Conservation (phyloP, 768 basidiomycete species). For the Fomitopsis serialis region DNA sequence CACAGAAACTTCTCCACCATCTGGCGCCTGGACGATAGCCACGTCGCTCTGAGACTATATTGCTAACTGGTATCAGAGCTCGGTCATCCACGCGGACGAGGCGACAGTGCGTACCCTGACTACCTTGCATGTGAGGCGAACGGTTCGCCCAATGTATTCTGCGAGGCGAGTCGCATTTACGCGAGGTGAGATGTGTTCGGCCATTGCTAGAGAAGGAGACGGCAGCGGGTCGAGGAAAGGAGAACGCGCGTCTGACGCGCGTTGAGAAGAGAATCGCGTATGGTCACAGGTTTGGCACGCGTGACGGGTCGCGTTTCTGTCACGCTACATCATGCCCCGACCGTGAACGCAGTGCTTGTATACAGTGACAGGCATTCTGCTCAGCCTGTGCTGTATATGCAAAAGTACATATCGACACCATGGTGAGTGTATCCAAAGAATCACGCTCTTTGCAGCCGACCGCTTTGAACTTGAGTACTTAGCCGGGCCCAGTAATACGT, state of each 20-base stretch:
- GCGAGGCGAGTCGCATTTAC: constrained; percentile 14
- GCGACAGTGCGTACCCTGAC: constrained; percentile 5
- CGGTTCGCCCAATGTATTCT: constrained; percentile 11
- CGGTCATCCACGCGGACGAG: not conserved
- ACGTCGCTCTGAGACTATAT: constrained; percentile 30
- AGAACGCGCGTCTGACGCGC: not conserved
- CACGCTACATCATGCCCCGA: no score
- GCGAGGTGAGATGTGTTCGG: constrained; percentile 13
- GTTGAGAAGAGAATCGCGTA: constrained; percentile 15
- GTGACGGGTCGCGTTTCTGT: not conserved
- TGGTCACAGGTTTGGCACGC: not conserved
- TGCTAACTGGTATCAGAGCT: not conserved
- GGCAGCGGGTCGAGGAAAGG: not conserved
- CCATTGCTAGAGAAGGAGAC: constrained; percentile 2
- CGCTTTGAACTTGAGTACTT: no score
- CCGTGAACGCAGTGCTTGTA: no score
- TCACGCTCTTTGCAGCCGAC: no score
- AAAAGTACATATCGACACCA: no score
- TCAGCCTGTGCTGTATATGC: no score
- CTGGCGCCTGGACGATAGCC: constrained; percentile 58
- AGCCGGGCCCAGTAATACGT: no score
- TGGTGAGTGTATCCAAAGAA: no score
- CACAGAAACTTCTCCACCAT: constrained; percentile 58
- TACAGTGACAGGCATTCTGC: no score
- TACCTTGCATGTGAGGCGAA: constrained; percentile 12